Evolutionary conservation across 306 rosid species (phyloP).

Genomic region (Parietaria judaica): DNA sequence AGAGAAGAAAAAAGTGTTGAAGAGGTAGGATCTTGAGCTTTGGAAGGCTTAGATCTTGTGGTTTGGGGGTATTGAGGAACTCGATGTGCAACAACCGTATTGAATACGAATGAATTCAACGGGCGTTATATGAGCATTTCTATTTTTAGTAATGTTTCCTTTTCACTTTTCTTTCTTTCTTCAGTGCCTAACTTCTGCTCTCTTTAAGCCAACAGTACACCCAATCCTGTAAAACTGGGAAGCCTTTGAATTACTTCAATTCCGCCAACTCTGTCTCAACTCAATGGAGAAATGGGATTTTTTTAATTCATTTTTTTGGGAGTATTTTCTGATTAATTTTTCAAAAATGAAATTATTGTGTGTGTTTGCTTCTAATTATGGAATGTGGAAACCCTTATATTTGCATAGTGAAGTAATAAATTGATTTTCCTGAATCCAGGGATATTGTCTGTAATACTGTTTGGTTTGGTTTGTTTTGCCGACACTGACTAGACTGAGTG

Average conservation of each 20-base stretch:
- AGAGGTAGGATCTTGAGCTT: constrained; percentile 21
- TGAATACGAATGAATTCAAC: not conserved
- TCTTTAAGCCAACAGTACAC: no score
- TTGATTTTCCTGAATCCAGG: no score
- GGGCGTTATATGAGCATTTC: constrained; percentile 1
- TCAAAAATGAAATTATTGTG: no score
- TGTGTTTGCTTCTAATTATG: no score
- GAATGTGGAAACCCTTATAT: no score
- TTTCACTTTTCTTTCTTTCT: not conserved
- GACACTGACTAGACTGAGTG: not conserved
- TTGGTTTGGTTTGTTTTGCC: not conserved
- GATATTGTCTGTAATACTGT: not conserved
- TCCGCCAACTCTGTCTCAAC: not conserved
- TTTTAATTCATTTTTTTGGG: not conserved
- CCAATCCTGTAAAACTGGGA: no score
- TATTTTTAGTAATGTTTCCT: constrained; percentile 1
- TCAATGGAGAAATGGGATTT: constrained; percentile 1
- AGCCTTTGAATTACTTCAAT: not conserved
- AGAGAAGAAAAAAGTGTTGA: not conserved
- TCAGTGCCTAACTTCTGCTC: not conserved
- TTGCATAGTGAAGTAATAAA: no score
- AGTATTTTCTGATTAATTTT: not conserved
- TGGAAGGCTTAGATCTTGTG: constrained; percentile 26
- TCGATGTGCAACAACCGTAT: constrained; percentile 9
- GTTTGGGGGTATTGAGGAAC: not conserved